phyloP scores from a whole-genome alignment of 257 asterid genomes.

The Pogostemon cablin region DNA sequence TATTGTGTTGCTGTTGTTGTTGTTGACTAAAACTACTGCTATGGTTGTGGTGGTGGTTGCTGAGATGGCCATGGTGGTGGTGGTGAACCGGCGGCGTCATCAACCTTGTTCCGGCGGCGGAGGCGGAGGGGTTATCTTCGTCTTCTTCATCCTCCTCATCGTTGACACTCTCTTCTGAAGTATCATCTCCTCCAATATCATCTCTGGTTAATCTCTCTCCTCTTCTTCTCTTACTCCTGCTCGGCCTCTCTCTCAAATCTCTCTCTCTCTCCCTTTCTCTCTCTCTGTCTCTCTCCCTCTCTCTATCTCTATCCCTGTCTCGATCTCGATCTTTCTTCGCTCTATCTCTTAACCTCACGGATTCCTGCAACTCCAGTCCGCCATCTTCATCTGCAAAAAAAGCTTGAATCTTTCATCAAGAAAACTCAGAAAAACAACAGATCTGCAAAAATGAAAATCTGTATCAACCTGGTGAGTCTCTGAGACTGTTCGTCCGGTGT shows the following conservation, averaged over 20 bases:
- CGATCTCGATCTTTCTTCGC: conserved; percentile 95
- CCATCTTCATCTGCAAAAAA: conserved; percentile 82
- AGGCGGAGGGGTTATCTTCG: conserved; percentile 42
- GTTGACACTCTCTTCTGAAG: conserved; percentile 85
- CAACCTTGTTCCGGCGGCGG: conserved; percentile 43
- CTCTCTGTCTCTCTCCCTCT: conserved; percentile 64
- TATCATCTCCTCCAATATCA: conserved; percentile 65
- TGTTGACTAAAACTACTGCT: conserved; percentile 51
- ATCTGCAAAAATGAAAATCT: conserved; percentile 45
- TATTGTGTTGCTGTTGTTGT: conserved; percentile 45
- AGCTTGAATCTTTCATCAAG: not conserved
- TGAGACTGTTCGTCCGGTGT: conserved; percentile 69
- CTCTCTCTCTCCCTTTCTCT: conserved; percentile 58
- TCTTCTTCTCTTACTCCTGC: conserved; percentile 69
- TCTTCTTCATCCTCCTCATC: conserved; percentile 83
- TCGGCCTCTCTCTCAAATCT: conserved; percentile 72
- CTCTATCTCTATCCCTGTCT: conserved; percentile 60
- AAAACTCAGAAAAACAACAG: conserved; percentile 34
- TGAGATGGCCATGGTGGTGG: conserved; percentile 41
- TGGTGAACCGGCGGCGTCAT: conserved; percentile 55
- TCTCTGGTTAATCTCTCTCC: conserved; percentile 65
- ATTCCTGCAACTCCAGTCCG: conserved; percentile 76
- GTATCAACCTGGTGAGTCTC: conserved; percentile 81
- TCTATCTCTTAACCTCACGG: conserved; percentile 79
- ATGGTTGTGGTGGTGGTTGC: conserved; percentile 38